Base-by-base conservation (phyloP, 2,329 filamentous ascomycete species). In the Botryotinia narcissicola region DNA sequence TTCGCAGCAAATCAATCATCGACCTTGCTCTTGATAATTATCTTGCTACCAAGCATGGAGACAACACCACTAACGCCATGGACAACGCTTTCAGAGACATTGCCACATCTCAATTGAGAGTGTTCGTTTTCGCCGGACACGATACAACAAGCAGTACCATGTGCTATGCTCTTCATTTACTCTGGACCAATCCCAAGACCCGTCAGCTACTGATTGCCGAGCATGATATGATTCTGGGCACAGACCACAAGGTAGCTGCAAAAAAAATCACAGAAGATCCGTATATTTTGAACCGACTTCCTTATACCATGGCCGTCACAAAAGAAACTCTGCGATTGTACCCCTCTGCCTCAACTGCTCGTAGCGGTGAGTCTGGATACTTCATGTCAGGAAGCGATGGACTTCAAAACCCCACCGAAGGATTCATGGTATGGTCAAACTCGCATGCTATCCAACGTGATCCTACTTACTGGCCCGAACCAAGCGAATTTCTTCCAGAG, bases 251-350 rank as follows among this genome's bases (percentile, higher is more conserved):
- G 3, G 59, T 70, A 37, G 62, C 73, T 1, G 25, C 60, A 20
- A 42, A 61, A 16, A 25, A 60, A 10, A 54, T 78, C 1, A 29
- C 42, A 22, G 62, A 73, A 7, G 35, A 74, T n/a, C 75, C 76
- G 4, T 18, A 40, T 9, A n/a, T 76, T 18, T 42, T 73, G 18
- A 74, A 78, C 42, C 14, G 67, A 22, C 40, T 77, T 4, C 69
- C 60, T 42, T 76, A 69, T 8, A 78, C 76, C 4, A 70, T 57
- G 10, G 76, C 76, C 6, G 54, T 77, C 12, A 62, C 77, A 60
- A 75, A 75, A 40, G 76, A 78, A 60, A 74, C 73, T 1, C 62
- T 77, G 2, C 64, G 76, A n/a, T 9, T 77, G 2, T 76, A 67
- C 29, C 71, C 76, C 25, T 67, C 76, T 12, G 42, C 54, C 16